A percentile compares a stretch with the other conserved stretches of the same genome.
phyloP scores from a whole-genome alignment of 179 eudicot genomes.

The Beta macrorhiza region DNA sequence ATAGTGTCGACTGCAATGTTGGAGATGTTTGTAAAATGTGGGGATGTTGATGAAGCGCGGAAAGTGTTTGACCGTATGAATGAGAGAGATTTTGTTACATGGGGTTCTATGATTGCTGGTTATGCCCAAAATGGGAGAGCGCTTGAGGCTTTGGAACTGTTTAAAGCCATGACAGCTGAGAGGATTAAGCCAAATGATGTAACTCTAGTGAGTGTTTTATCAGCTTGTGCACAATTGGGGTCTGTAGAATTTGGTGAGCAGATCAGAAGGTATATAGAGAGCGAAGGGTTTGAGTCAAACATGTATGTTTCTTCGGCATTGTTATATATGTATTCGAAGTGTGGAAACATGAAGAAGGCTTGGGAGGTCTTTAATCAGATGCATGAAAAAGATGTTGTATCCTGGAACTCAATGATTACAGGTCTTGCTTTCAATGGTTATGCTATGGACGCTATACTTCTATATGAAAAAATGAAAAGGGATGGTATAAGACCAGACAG shows the following conservation, averaged over 20 bases:
- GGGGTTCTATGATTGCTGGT: conserved; percentile 70
- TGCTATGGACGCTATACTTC: conserved; percentile 37
- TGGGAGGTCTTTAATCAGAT: conserved; percentile 40
- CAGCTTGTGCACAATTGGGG: conserved; percentile 61
- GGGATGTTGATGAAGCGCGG: conserved; percentile 56
- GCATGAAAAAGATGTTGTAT: conserved; percentile 43
- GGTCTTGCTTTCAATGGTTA: conserved; percentile 55
- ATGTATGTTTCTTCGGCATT: conserved; percentile 48
- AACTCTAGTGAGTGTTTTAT: conserved; percentile 51
- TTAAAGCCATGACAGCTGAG: conserved; percentile 41
- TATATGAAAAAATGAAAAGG: conserved; percentile 15
- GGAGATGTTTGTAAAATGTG: conserved; percentile 71
- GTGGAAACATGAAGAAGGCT: conserved; percentile 48
- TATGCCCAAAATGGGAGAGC: conserved; percentile 61
- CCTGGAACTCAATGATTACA: conserved; percentile 57
- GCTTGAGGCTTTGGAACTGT: conserved; percentile 52
- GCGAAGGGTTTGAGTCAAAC: conserved; percentile 37
- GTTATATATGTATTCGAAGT: conserved; percentile 50
- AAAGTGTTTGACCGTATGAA: conserved; percentile 48
- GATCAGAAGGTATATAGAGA: conserved; percentile 47
- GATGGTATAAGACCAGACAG: conserved; percentile 40
- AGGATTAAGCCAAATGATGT: conserved; percentile 50
- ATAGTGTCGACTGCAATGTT: conserved; percentile 57
- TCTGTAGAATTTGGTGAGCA: conserved; percentile 49
- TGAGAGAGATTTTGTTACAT: conserved; percentile 47